These are phyloP conservation scores for Taphrina wiesneri DNA, from an alignment of 1,139 yeast species.

Conservation along the genomic window DNA sequence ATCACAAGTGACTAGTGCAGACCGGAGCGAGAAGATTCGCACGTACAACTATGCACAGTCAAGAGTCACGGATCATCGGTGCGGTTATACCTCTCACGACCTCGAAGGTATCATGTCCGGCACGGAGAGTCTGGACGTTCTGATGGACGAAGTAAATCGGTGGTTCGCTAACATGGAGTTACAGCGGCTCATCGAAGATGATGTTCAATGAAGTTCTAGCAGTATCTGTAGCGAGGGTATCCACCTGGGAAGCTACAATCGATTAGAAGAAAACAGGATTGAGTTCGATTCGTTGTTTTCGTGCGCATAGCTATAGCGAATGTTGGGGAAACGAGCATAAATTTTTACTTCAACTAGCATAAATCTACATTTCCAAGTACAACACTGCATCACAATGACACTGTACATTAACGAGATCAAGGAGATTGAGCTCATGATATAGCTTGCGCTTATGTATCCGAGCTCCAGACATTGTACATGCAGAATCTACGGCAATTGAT, in stretches of 20 bases:
- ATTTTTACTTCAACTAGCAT: too few relatives aligned
- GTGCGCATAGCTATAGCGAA: too few relatives aligned
- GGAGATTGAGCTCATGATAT: too few relatives aligned
- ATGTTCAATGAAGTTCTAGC: neutral
- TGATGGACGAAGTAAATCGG: conserved; percentile 57
- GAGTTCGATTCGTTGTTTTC: too few relatives aligned
- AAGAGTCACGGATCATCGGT: conserved; percentile 89
- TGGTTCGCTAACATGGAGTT: conserved; percentile 53
- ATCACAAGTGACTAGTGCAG: conserved; percentile 84
- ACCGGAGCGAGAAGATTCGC: conserved; percentile 87
- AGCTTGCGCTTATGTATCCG: too few relatives aligned
- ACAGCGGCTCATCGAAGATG: conserved; percentile 40
- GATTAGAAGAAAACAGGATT: too few relatives aligned
- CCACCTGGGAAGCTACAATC: neutral
- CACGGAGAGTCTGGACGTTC: conserved; percentile 57
- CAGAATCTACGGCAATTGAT: neutral
- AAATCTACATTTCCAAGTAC: too few relatives aligned
- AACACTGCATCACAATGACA: too few relatives aligned
- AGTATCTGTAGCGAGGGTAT: neutral
- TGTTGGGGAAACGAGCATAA: too few relatives aligned
- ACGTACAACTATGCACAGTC: conserved; percentile 93
- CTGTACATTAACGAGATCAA: too few relatives aligned
- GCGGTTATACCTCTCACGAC: conserved; percentile 76
- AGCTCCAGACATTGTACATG: too few relatives aligned
- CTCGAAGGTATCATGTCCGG: conserved; percentile 81